A percentile compares a stretch with the other conserved stretches of the same genome.
These are phyloP conservation scores for Garcia nutans DNA, from an alignment of 345 rosid species.

Conservation along the genomic window DNA sequence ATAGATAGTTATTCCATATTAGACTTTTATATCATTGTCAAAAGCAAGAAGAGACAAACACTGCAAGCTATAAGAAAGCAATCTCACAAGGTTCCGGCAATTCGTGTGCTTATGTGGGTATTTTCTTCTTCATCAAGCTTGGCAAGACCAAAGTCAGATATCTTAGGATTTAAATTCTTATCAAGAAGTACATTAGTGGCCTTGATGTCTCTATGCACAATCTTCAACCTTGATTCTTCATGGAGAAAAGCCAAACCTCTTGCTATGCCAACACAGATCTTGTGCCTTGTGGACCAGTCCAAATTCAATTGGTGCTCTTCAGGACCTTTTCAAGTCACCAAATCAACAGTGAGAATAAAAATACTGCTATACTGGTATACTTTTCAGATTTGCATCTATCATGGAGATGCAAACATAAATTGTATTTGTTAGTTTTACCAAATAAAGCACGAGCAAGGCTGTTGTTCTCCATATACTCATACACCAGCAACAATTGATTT, in stretches of 20 bases:
- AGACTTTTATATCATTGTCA: neutral
- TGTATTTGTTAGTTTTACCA: neutral
- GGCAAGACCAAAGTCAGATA: constrained; percentile 21
- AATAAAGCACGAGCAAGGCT: constrained; percentile 21
- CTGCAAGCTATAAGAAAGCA: neutral
- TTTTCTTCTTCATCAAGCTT: constrained; percentile 20
- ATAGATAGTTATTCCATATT: neutral
- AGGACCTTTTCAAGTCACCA: constrained; percentile 7
- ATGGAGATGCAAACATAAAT: neutral
- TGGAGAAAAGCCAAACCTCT: constrained; percentile 23
- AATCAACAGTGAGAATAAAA: neutral
- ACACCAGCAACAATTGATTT: constrained; percentile 20
- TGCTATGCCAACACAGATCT: constrained; percentile 14
- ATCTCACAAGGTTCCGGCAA: constrained; percentile 19
- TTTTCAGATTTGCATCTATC: neutral
- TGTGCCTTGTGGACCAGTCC: constrained; percentile 19
- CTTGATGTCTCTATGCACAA: constrained; percentile 16
- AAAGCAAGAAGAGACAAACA: neutral
- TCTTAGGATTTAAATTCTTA: constrained; percentile 4
- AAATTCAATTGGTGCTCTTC: constrained; percentile 11
- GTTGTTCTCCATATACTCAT: constrained; percentile 21
- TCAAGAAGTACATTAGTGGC: constrained; percentile 13
- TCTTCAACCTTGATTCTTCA: constrained; percentile 22
- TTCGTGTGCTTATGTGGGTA: constrained; percentile 20
- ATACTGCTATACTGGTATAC: neutral